Evolutionary conservation across 2,329 filamentous ascomycete genomes (phyloP), one percentile per base, ranked within the genome.

Genomic region (Fusarium sp.): DNA sequence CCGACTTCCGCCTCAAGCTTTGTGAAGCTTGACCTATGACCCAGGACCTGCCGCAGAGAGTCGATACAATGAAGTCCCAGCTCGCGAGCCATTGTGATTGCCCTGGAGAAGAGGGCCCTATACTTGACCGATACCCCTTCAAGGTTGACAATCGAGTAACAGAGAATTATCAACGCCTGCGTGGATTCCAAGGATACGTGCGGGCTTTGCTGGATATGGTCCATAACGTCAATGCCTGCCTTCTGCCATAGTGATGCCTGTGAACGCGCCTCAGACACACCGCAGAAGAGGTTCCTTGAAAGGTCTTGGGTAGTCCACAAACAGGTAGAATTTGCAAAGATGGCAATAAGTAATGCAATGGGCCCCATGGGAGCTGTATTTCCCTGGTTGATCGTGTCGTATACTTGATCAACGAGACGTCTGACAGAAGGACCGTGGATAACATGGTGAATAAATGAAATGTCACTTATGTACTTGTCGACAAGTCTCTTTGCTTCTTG

Each of bases 51-150:
- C 4, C 62, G 61, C 1, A 74, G 65, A 14, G 76, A 73, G 55
- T 82, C 80, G 2, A 80, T 64, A 8, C 79, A 67, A 62, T 82
- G 80, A 3, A 82, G 59, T 1, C 71, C 71, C 3, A 81, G 71
- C 13, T 60, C 61, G 36, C 55, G 61, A 8, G 36, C 16, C 55
- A 64, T 59, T 1, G 50, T 55, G 18, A 64, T 55, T n/a, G 61
- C 46, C 14, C 36, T 59, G 11, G 31, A 60, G 27, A 53, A 31
- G n/a, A 53, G 49, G 11, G 25, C 16, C 49, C 49, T 18, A 3
- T 8, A 34, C 3, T 53, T 53, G 49, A 33, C 3, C 16, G 49
- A 53, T 13, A 53, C 49, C 14, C 49, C 49, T 20, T 53, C 49
- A 13, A 53, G 49, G 27, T 53, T 53, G 16, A 53, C 27, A 18